Evolutionary conservation across 2,329 filamentous ascomycete genomes (phyloP), one percentile per base, ranked within the genome.

Genomic region (Septoria petroselini): DNA sequence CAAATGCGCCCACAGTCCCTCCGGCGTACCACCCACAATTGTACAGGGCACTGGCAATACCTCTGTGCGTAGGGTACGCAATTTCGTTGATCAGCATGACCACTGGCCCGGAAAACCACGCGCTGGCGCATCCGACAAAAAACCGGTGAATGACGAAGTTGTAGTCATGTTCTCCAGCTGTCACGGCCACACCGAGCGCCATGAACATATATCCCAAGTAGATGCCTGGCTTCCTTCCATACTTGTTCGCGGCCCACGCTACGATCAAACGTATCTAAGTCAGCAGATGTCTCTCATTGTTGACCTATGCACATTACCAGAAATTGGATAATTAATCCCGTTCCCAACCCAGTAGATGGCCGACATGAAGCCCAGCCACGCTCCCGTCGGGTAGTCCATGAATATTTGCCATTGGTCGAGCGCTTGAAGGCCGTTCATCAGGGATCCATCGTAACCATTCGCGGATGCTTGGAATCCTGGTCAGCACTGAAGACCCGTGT

Each of bases 81-180:
- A 76, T 65, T 52, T 76, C 74, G 18, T 68, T 73, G 55, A 76
- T 68, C 8, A 76, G 58, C 1, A 71, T 53, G 2, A 70, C 69
- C 1, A 65, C 65, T 0, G 63, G 58, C 2, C 63, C 66, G 7
- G 60, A 61, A 17, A 68, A 65, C 44, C 66, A 64, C 4, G 62
- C 69, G 7, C 64, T 62, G 0, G 65, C 65, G 17, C 65, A 54
- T 2, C 71, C 71, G 4, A 73, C 50, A 23, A 72, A 62, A 19
- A 71, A 58, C 2, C 69, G 66, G 5, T 67, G 63, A 6, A 71
- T 45, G 21, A 71, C 52, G 52, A 73, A 72, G 3, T 62, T 59
- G 3, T 62, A 60, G 30, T 71, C 65, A 3, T 71, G 69, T 17
- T 59, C 55, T 44, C 71, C 61, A 1, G 63, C 59, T 3, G 66